phyloP scores from a whole-genome alignment of 768 basidiomycete genomes.

The Stropharia rugosoannulata region DNA sequence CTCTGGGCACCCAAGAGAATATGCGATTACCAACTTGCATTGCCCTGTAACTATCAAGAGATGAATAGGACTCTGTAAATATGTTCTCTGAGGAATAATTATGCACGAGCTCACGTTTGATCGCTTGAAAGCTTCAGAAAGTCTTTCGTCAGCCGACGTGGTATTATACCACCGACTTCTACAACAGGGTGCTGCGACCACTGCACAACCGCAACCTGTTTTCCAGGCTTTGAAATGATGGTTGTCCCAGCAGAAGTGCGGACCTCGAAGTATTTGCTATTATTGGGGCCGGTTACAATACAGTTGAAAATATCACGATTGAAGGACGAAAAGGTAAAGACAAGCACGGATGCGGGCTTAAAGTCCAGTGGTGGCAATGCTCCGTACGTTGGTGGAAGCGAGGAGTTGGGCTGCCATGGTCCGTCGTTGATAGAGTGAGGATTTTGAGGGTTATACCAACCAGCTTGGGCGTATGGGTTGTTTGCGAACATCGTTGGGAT shows the following conservation, averaged over 20 bases:
- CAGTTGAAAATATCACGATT: slow-evolving; percentile 43
- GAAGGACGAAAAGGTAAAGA: slow-evolving; percentile 29
- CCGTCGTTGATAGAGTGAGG: slow-evolving; percentile 22
- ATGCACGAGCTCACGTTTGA: slow-evolving; percentile 7
- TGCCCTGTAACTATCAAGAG: slow-evolving; percentile 10
- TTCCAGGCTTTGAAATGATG: slow-evolving; percentile 14
- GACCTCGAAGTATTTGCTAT: slow-evolving; percentile 40
- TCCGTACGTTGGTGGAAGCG: slow-evolving; percentile 23
- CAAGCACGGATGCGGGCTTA: slow-evolving; percentile 6
- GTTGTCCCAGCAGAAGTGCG: slow-evolving; percentile 8
- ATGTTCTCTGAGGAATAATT: background rate
- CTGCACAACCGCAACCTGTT: slow-evolving; percentile 11
- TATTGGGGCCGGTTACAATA: slow-evolving; percentile 40
- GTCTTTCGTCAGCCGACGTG: slow-evolving; percentile 14
- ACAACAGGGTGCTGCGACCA: slow-evolving; percentile 17
- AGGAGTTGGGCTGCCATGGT: slow-evolving; percentile 12
- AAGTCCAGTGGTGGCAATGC: slow-evolving; percentile 20
- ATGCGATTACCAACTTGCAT: slow-evolving; percentile 11
- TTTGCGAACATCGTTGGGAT: slow-evolving; percentile 17
- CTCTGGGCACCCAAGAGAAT: slow-evolving; percentile 17
- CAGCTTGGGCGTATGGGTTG: slow-evolving; percentile 31
- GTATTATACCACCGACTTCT: slow-evolving; percentile 11
- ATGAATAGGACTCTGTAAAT: background rate
- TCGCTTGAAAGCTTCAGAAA: slow-evolving; percentile 18
- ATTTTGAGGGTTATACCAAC: slow-evolving; percentile 30